phyloP scores from a whole-genome alignment of 345 rosid species.

The Pistacia atlantica region DNA sequence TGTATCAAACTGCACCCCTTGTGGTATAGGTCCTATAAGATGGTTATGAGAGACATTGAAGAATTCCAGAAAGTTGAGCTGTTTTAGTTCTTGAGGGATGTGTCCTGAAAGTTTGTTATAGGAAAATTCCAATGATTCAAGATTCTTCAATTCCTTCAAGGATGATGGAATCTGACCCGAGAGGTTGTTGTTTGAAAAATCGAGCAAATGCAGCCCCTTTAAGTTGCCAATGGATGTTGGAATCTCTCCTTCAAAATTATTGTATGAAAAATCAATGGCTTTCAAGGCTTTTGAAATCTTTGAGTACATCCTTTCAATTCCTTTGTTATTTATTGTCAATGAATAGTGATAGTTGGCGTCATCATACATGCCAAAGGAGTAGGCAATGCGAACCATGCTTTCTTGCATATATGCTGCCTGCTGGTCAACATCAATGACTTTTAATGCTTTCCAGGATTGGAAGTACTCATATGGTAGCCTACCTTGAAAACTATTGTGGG shows the following conservation, averaged over 20 bases:
- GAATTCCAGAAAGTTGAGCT: slow-evolving; percentile 23
- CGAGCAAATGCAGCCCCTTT: neutral
- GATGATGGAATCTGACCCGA: slow-evolving; percentile 17
- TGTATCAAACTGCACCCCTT: slow-evolving; percentile 21
- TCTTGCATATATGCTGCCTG: neutral
- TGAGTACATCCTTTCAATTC: neutral
- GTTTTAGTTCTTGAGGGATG: slow-evolving; percentile 23
- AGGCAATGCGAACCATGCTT: no score
- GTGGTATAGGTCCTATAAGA: neutral
- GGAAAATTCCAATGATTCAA: slow-evolving; percentile 33
- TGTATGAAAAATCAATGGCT: no score
- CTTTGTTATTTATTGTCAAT: slow-evolving; percentile 19
- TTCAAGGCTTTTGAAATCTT: slow-evolving; percentile 5
- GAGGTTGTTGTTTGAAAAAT: slow-evolving; percentile 32
- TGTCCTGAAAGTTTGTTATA: slow-evolving; percentile 12
- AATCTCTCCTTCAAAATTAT: no score
- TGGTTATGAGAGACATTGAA: no score
- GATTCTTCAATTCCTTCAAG: neutral
- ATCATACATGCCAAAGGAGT: neutral
- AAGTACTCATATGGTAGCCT: slow-evolving; percentile 16
- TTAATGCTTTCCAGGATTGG: slow-evolving; percentile 25
- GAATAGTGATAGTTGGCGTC: neutral
- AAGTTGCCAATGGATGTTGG: slow-evolving; percentile 4
- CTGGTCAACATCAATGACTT: neutral
- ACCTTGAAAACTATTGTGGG: slow-evolving; percentile 16